phyloP scores from a whole-genome alignment of 2,329 filamentous ascomycete species.

The Curvularia sp. region DNA sequence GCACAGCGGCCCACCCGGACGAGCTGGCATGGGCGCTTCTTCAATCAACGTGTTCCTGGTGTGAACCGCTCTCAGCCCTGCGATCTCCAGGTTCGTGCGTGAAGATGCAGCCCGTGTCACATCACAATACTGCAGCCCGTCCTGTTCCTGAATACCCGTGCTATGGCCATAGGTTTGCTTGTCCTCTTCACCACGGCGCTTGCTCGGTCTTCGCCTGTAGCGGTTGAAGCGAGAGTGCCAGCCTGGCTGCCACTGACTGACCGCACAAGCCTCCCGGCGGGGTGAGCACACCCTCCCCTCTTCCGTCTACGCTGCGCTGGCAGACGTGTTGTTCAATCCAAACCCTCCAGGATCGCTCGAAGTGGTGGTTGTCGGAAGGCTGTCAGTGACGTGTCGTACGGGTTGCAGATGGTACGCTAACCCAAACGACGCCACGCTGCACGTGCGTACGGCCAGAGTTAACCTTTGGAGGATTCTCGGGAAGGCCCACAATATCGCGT shows the following conservation, averaged over 20 bases:
- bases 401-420: slow-evolving; percentile 27
- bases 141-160: slow-evolving; percentile 34
- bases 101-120: slow-evolving; percentile 36
- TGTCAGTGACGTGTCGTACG: slow-evolving; percentile 35
- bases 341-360: slow-evolving; percentile 21
- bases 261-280: slow-evolving; percentile 28
- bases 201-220: slow-evolving; percentile 24
- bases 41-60: slow-evolving; percentile 32
- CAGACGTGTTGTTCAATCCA: slow-evolving; percentile 39
- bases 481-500: slow-evolving; percentile 15
- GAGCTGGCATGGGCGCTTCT: slow-evolving; percentile 17
- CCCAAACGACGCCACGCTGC: slow-evolving; percentile 18
- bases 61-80: slow-evolving; percentile 42
- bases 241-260: slow-evolving; percentile 16
- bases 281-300: slow-evolving; percentile 28
- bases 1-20: slow-evolving; percentile 23
- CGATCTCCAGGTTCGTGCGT: slow-evolving; percentile 33
- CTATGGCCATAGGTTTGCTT: slow-evolving; percentile 40
- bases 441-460: slow-evolving; percentile 16
- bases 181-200: slow-evolving; percentile 25
- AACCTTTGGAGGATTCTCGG: slow-evolving; percentile 15
- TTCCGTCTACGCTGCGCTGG: slow-evolving; percentile 35
- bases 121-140: slow-evolving; percentile 32
- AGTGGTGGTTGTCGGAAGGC: slow-evolving; percentile 29
- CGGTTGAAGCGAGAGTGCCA: slow-evolving; percentile 19